phyloP scores from a whole-genome alignment of 257 asterid species.

The Craterostigma plantagineum region DNA sequence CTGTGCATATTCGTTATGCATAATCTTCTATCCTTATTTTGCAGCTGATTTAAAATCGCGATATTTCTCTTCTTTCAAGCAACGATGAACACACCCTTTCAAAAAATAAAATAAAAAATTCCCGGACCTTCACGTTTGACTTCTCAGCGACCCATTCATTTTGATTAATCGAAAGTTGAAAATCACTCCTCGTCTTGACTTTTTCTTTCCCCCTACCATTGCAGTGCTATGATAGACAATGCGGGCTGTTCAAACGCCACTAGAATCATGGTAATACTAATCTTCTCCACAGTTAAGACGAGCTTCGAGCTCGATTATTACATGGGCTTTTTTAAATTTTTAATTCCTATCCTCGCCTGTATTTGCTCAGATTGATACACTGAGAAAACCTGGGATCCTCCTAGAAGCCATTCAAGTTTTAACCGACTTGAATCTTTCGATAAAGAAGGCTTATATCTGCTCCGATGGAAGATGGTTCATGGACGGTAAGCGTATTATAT shows the following conservation, averaged over 20 bases:
- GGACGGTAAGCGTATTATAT: slow-evolving; percentile 62
- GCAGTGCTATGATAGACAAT: slow-evolving; percentile 96
- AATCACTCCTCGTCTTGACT: not conserved
- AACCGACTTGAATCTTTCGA: slow-evolving; percentile 84
- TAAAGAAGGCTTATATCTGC: slow-evolving; percentile 79
- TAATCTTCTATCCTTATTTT: too few species aligned
- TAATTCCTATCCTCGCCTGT: not conserved
- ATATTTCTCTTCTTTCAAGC: too few species aligned
- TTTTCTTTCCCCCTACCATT: not conserved
- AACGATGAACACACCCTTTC: too few species aligned
- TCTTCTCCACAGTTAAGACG: not conserved
- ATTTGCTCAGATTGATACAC: slow-evolving; percentile 70
- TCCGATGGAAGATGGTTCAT: slow-evolving; percentile 98
- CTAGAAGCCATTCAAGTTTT: slow-evolving; percentile 91
- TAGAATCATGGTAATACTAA: slow-evolving; percentile 51
- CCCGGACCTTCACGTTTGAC: too few species aligned
- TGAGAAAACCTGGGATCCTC: slow-evolving; percentile 74
- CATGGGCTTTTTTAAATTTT: not conserved
- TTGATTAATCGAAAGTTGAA: not conserved
- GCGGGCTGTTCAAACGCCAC: slow-evolving; percentile 75
- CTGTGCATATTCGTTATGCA: too few species aligned
- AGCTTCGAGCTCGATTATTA: not conserved
- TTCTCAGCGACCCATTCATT: not conserved
- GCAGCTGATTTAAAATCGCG: too few species aligned
- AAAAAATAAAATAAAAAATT: too few species aligned